These are phyloP conservation scores for Petasospora rhodanensis DNA, from an alignment of 1,139 yeast species.

Conservation along the genomic window DNA sequence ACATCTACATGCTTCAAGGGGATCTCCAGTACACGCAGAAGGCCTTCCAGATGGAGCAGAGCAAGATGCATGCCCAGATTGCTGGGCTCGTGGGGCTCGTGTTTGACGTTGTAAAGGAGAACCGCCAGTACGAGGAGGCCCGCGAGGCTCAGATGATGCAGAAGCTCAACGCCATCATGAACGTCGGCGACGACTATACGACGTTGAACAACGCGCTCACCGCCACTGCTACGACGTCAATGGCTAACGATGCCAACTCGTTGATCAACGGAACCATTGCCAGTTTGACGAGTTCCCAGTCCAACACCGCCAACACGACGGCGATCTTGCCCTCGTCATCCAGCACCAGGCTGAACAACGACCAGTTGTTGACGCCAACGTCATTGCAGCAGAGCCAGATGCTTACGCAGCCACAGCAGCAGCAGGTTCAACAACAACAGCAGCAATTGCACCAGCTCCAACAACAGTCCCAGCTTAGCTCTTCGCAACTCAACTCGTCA, in stretches of 20 bases:
- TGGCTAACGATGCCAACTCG: slow-evolving; percentile 18
- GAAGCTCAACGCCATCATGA: slow-evolving; percentile 19
- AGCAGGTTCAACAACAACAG: slow-evolving; percentile 11
- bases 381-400: slow-evolving; percentile 13
- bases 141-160: slow-evolving; percentile 21
- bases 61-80: slow-evolving; percentile 22
- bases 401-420: slow-evolving; percentile 4
- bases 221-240: slow-evolving; percentile 8
- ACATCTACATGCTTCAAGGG: slow-evolving; percentile 22
- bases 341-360: slow-evolving; percentile 12
- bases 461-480: slow-evolving; percentile 11
- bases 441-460: slow-evolving; percentile 9
- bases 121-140: slow-evolving; percentile 21
- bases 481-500: slow-evolving; percentile 13
- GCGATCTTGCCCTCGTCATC: slow-evolving; percentile 12
- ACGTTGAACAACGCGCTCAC: slow-evolving; percentile 10
- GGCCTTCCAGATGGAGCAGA: slow-evolving; percentile 21
- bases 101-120: slow-evolving; percentile 23
- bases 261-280: slow-evolving; percentile 19
- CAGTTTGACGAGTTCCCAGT: slow-evolving; percentile 5
- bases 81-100: slow-evolving; percentile 20
- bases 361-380: slow-evolving; percentile 17
- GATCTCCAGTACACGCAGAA: slow-evolving; percentile 24
- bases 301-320: slow-evolving; percentile 4
- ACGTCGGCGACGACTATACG: slow-evolving; percentile 19